Percentiles rank a stretch among this genome's conserved stretches.
Conservation (phyloP, 176 grass and related monocot genomes). For the Zea mays region Zm-B73-REFERENCE-NAM-5.0 NC_050102.1:165570501-165571000, state of each 20-base stretch:
- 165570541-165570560: constrained; percentile 27
- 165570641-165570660: constrained; percentile 34
- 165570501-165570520: constrained; percentile 30
- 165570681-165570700: constrained; percentile 28
- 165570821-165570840: constrained; percentile 73
- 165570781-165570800: constrained; percentile 43
- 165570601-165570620: constrained; percentile 37
- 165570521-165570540: constrained; percentile 5
- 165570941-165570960: constrained; percentile 43
- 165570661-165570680: constrained; percentile 16
- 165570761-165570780: constrained; percentile 63
- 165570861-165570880: constrained; percentile 82
- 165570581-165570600: constrained; percentile 19
- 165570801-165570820: constrained; percentile 51
- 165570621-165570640: constrained; percentile 33
- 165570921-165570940: constrained; percentile 28
- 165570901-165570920: constrained; percentile 60
- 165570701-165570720: constrained; percentile 46
- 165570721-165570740: constrained; percentile 39
- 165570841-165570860: constrained; percentile 95
- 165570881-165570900: constrained; percentile 89
- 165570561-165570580: constrained; percentile 22
- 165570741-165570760: constrained; percentile 24
- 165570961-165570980: constrained; percentile 24
- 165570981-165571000: constrained; percentile 47